Evolutionary conservation across 345 rosid species (phyloP), one percentile per base, ranked within the genome.

Genomic region (Pistacia vera): DNA sequence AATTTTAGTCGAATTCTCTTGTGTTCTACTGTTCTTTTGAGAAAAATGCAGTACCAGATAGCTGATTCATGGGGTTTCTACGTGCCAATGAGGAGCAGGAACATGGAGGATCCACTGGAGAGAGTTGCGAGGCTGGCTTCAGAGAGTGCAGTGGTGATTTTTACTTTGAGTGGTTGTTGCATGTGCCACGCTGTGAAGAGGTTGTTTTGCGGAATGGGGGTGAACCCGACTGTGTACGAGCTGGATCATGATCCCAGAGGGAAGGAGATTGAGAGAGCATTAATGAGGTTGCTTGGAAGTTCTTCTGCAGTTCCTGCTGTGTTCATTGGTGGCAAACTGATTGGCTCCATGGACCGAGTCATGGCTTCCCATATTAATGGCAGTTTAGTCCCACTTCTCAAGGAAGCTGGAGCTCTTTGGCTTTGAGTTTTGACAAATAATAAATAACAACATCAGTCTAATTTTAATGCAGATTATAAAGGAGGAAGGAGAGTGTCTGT

Each of bases 351-450:
- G 91, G 95, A 89, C 66, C 38, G 87, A 76, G 92, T 90, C 76
- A 87, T 90, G 90, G 89, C 80, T 33, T 87, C 86, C 35, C 95
- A 89, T 70, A 89, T 89, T 49, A 90, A 89, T 66, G 95, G 95
- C 22, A 76, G 89, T 35, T 74, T 90, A 51, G 89, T 86, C 48
- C 95, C 95, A 12, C 91, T 87, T 14, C 92, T 90, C 38, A 90
- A 90, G 84, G 92, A 90, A 44, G 94, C 94, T 54, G 95, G 92
- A 17, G 92, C 95, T 61, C 91, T 89, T 17, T 90, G 95, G 92
- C 95, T 90, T 44, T 90, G 67, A 86, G 9, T 63, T 11, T 52
- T 11, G 38, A 38, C 11, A 11, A 5, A 49, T 30, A n/a, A 17
- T 11, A 2, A 3, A 49, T 12, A 49, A 12, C 8, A 52, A 52